These are phyloP conservation scores for Penicillium riverlandense DNA, from an alignment of 495 filamentous ascomycete genomes.

Conservation along the genomic window DNA sequence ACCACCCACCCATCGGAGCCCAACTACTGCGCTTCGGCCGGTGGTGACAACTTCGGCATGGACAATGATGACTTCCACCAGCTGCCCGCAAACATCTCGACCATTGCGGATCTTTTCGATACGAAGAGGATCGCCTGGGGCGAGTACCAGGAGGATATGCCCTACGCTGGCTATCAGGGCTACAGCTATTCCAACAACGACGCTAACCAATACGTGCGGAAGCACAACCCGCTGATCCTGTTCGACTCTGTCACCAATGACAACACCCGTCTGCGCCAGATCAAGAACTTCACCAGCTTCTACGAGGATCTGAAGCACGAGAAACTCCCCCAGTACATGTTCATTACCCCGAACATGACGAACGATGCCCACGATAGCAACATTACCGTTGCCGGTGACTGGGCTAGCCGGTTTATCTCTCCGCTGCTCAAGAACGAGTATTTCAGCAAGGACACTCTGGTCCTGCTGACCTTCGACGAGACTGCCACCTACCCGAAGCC, in stretches of 20 bases:
- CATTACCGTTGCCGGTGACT: conserved; percentile 52
- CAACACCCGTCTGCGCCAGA: conserved; percentile 45
- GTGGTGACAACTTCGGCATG: conserved; percentile 63
- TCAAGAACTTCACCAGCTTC: conserved; percentile 65
- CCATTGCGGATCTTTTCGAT: conserved; percentile 63
- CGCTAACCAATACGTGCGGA: conserved; percentile 65
- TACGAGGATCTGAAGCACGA: conserved; percentile 48
- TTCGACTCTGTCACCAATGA: conserved; percentile 52
- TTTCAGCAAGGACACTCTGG: conserved; percentile 62
- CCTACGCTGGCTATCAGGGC: conserved; percentile 61
- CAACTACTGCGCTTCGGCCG: conserved; percentile 60
- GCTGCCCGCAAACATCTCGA: conserved; percentile 56
- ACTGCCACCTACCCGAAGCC: conserved; percentile 45
- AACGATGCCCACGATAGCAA: conserved; percentile 65
- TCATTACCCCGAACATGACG: conserved; percentile 73
- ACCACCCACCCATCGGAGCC: conserved; percentile 63
- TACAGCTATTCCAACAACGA: conserved; percentile 40
- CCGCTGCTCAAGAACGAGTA: conserved; percentile 56
- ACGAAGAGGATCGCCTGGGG: conserved; percentile 61
- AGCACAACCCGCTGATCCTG: conserved; percentile 62
- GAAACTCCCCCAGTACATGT: conserved; percentile 63
- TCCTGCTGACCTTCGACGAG: conserved; percentile 67
- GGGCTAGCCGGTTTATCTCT: conserved; percentile 51
- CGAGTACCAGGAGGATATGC: conserved; percentile 62
- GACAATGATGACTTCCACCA: conserved; percentile 55